phyloP scores from a whole-genome alignment of 768 basidiomycete species.

The Lactifluus subvellereus region DNA sequence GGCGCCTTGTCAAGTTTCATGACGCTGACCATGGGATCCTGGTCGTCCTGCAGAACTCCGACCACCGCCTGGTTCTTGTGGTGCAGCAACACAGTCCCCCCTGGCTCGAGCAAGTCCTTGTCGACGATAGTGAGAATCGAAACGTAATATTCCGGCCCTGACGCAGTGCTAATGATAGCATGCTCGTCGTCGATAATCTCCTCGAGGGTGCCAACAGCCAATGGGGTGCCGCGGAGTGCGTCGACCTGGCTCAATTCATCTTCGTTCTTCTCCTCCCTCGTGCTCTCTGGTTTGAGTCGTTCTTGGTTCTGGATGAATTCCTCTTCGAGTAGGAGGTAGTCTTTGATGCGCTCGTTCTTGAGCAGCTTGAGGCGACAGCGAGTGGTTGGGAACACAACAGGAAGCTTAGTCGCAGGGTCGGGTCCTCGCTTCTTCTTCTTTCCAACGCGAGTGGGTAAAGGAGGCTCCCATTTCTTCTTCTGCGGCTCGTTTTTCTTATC shows the following conservation, averaged over 20 bases:
- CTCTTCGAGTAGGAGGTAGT: constrained; percentile 92
- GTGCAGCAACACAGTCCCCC: constrained; percentile 90
- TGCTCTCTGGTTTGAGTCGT: constrained; percentile 78
- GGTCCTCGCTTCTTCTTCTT: constrained; percentile 97
- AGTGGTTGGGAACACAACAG: constrained; percentile 88
- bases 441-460: constrained; percentile 91
- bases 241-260: constrained; percentile 93
- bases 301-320: constrained; percentile 94
- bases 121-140: constrained; percentile 97
- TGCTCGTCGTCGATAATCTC: constrained; percentile 98
- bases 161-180: constrained; percentile 94
- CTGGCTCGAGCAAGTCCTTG: constrained; percentile 95
- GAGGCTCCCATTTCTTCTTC: constrained; percentile 98
- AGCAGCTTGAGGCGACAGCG: constrained; percentile 92
- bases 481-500: constrained; percentile 46
- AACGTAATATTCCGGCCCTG: constrained; percentile 95
- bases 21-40: constrained; percentile 92
- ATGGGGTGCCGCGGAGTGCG: constrained; percentile 89
- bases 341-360: constrained; percentile 97
- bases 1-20: constrained; percentile 99
- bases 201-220: constrained; percentile 98
- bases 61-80: constrained; percentile 95
- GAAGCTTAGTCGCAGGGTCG: constrained; percentile 83
- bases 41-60: constrained; percentile 92
- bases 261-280: constrained; percentile 91